Evolutionary conservation across 164 flowering plant genomes (phyloP).

Genomic region (Vitis rotundifolia): DNA sequence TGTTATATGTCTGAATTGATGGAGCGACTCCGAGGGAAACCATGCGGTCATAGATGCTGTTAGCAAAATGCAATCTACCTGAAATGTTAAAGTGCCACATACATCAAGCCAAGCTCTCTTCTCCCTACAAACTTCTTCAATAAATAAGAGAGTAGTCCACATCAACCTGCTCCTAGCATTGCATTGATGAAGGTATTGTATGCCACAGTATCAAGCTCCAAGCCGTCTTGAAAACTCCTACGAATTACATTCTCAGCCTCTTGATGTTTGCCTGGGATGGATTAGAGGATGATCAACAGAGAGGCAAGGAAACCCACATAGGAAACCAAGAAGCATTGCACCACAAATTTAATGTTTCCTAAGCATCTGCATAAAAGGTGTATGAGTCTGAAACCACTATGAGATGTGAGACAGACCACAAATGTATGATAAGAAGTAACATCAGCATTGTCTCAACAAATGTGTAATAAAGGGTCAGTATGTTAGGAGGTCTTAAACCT

Average conservation of each 20-base stretch:
- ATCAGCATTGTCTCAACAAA: no score
- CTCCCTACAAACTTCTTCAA: neutral
- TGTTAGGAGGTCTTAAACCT: no score
- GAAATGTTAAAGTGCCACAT: conserved; percentile 22
- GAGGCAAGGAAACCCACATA: neutral
- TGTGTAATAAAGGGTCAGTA: no score
- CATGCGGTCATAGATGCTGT: conserved; percentile 73
- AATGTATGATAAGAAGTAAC: no score
- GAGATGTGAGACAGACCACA: no score
- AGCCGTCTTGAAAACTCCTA: conserved; percentile 34
- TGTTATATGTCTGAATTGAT: conserved; percentile 82
- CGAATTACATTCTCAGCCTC: conserved; percentile 60
- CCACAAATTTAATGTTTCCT: no score
- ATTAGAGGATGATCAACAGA: neutral
- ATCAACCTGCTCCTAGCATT: conserved; percentile 52
- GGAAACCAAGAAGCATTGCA: neutral
- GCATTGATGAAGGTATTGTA: conserved; percentile 69
- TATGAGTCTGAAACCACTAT: no score
- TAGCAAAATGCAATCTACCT: conserved; percentile 79
- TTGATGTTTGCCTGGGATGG: conserved; percentile 55
- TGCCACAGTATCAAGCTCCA: conserved; percentile 85
- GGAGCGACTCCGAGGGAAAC: conserved; percentile 52
- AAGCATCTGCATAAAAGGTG: no score
- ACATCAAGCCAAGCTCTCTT: neutral
- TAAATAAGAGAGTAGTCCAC: neutral